These are phyloP conservation scores for Neurospora sp. DNA, from an alignment of 495 filamentous ascomycete genomes.

Conservation along the genomic window DNA sequence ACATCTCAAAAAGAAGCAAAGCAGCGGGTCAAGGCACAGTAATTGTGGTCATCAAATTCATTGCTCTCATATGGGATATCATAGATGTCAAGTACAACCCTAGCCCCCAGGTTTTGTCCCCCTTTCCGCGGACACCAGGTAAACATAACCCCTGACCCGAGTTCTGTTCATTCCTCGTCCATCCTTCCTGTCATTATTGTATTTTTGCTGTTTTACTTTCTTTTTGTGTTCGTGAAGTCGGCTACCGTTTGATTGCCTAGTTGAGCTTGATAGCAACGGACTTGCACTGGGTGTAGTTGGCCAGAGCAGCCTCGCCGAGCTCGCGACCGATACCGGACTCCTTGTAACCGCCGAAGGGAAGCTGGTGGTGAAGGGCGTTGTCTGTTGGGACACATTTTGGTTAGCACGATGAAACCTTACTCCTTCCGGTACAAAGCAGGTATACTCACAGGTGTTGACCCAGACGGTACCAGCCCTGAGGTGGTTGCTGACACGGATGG, in stretches of 20 bases:
- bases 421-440: neutral
- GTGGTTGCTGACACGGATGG: slow-evolving; percentile 74
- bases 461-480: slow-evolving; percentile 88
- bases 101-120: neutral
- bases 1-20: neutral
- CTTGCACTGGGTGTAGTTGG: slow-evolving; percentile 81
- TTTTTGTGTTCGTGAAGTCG: neutral
- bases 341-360: slow-evolving; percentile 90
- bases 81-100: neutral
- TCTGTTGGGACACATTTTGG: slow-evolving; percentile 15
- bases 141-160: neutral
- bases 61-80: neutral
- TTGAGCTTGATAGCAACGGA: slow-evolving; percentile 38
- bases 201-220: neutral
- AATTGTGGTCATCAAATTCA: neutral
- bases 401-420: neutral
- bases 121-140: neutral
- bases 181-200: neutral
- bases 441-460: slow-evolving; percentile 64
- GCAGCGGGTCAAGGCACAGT: neutral
- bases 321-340: slow-evolving; percentile 89
- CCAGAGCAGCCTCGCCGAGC: slow-evolving; percentile 82
- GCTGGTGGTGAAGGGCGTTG: slow-evolving; percentile 68
- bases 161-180: neutral
- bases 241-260: neutral